Conservation (phyloP, 148 eudicot species). For the Beta vulgaris region DNA sequence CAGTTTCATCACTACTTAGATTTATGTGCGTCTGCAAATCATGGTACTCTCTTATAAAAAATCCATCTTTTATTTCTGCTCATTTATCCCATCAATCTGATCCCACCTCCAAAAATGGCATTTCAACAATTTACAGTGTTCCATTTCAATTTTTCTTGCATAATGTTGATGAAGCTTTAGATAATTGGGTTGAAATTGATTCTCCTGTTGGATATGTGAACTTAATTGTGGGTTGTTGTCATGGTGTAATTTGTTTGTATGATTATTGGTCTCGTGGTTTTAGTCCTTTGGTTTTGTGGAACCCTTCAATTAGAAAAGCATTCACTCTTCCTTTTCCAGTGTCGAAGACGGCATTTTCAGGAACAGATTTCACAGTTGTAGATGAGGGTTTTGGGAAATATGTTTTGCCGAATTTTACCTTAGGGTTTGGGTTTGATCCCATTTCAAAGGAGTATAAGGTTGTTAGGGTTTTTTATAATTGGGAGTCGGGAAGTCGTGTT, state of each 20-base stretch:
- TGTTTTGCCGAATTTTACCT: neutral
- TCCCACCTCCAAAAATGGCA: constrained; percentile 11
- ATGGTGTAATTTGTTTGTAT: constrained; percentile 19
- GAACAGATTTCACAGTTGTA: neutral
- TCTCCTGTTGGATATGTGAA: neutral
- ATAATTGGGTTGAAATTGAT: constrained; percentile 18
- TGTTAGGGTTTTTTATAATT: constrained; percentile 14
- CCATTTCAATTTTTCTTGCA: constrained; percentile 13
- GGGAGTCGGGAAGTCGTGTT: neutral
- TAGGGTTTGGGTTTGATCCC: constrained; percentile 23
- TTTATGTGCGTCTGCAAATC: constrained; percentile 24
- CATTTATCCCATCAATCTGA: constrained; percentile 22
- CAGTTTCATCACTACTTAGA: constrained; percentile 18
- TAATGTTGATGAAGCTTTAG: constrained; percentile 10
- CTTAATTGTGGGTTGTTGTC: constrained; percentile 16
- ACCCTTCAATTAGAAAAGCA: constrained; percentile 25
- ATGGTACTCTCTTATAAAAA: constrained; percentile 23
- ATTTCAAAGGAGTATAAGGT: constrained; percentile 25
- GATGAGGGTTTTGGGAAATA: neutral
- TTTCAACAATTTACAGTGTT: constrained; percentile 7
- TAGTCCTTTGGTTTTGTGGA: constrained; percentile 24
- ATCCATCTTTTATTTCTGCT: constrained; percentile 15
- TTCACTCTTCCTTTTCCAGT: constrained; percentile 8
- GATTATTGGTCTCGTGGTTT: neutral
- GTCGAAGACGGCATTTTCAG: neutral